phyloP scores from a whole-genome alignment of 1,284 basidiomycete species.

The Austropuccinia psidii region DNA sequence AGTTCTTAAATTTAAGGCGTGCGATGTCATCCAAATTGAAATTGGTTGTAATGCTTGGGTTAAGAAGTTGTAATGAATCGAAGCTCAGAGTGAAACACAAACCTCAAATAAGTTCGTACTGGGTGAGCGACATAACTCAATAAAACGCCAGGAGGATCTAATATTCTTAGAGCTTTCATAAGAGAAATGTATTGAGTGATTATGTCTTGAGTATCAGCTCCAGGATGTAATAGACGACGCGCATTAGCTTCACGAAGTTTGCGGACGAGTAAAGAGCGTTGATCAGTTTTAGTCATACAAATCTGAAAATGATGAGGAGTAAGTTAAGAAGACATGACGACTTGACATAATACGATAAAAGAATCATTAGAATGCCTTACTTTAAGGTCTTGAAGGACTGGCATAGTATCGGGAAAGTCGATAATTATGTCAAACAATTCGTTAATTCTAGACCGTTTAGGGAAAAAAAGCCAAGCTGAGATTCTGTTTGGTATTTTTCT shows the following conservation, averaged over 20 bases:
- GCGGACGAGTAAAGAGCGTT: constrained; percentile 62
- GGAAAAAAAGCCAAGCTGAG: constrained; percentile 12
- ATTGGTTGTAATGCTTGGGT: not conserved
- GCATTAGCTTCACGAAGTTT: constrained; percentile 63
- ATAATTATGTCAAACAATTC: constrained; percentile 96
- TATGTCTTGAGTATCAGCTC: constrained; percentile 87
- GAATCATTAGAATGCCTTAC: constrained; percentile 51
- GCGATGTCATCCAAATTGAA: constrained; percentile 13
- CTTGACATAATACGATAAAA: no score
- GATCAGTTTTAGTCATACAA: constrained; percentile 68
- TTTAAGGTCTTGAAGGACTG: constrained; percentile 79
- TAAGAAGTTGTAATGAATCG: not conserved
- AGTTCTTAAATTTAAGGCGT: constrained; percentile 52
- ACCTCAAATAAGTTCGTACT: constrained; percentile 77
- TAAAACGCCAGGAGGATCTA: constrained; percentile 86
- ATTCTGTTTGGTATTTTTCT: not conserved
- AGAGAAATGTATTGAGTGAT: constrained; percentile 88
- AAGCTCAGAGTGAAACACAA: constrained; percentile 29
- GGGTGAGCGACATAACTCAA: constrained; percentile 85
- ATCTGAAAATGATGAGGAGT: no score
- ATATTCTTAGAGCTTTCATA: constrained; percentile 77
- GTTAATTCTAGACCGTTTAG: no score
- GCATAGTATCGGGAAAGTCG: constrained; percentile 77
- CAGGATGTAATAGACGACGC: constrained; percentile 85
- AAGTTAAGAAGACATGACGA: no score